Evolutionary conservation across 2,329 filamentous ascomycete species (phyloP).

Genomic region (Gnomoniopsis sp.): DNA sequence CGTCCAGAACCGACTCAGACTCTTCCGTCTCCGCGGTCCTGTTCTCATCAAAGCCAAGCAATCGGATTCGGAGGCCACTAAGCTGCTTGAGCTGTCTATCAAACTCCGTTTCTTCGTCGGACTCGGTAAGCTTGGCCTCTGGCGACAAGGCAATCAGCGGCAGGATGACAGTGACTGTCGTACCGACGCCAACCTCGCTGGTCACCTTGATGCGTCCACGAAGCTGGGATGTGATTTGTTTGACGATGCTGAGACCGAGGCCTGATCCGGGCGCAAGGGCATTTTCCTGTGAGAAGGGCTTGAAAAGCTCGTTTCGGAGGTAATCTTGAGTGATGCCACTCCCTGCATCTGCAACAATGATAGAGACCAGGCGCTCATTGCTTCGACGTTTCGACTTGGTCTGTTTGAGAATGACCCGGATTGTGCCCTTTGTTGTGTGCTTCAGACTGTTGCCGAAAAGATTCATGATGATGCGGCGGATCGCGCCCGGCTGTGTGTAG

Average conservation of each 20-base stretch:
- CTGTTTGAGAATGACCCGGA: constrained; percentile 19
- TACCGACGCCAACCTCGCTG: constrained; percentile 36
- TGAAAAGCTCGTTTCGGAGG: constrained; percentile 56
- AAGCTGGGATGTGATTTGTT: constrained; percentile 55
- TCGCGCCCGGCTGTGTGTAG: constrained; percentile 46
- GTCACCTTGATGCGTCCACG: constrained; percentile 56
- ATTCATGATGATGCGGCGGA: constrained; percentile 50
- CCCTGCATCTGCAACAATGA: constrained; percentile 61
- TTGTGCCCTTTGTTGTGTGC: constrained; percentile 36
- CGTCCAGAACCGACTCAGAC: background rate
- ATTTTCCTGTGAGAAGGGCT: constrained; percentile 63
- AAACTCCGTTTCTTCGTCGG: background rate
- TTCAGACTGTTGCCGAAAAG: constrained; percentile 51
- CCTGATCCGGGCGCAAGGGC: constrained; percentile 57
- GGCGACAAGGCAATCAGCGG: constrained; percentile 5
- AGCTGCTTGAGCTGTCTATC: background rate
- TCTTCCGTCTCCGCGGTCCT: background rate
- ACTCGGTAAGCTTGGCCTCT: background rate
- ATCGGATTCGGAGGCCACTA: background rate
- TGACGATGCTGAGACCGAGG: constrained; percentile 63
- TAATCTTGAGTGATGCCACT: constrained; percentile 63
- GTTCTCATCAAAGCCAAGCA: background rate
- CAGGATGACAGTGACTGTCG: constrained; percentile 19
- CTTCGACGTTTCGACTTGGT: background rate
- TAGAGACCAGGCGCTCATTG: constrained; percentile 21